Conservation (phyloP, 345 rosid species). For the Aquilaria sinensis region DNA sequence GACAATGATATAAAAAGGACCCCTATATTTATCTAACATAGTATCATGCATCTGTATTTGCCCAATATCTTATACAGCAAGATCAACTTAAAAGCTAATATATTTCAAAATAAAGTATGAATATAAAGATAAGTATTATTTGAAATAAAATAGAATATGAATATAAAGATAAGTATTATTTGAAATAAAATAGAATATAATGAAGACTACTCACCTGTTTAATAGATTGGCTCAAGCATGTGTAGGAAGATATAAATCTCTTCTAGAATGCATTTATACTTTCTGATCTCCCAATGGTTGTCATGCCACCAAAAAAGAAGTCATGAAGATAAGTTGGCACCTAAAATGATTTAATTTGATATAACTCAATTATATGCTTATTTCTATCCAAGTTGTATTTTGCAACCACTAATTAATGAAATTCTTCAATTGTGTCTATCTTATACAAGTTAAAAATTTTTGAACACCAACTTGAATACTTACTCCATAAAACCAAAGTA, state of each 20-base stretch:
- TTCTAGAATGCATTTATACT: not conserved
- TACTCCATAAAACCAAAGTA: not conserved
- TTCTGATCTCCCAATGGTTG: not conserved
- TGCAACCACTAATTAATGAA: not conserved
- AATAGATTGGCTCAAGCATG: not conserved
- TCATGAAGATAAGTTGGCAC: not conserved
- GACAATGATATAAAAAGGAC: too few relatives aligned
- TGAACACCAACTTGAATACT: not conserved
- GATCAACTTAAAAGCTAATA: not conserved
- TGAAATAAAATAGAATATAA: not conserved
- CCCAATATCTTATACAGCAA: not conserved
- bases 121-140: not conserved
- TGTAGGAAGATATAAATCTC: not conserved
- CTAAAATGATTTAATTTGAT: not conserved
- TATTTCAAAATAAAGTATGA: not conserved
- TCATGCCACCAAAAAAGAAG: constrained; percentile 1
- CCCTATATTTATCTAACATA: too few relatives aligned
- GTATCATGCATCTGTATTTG: too few relatives aligned
- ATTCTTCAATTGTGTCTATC: not conserved
- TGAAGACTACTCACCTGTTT: not conserved
- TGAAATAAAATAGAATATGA: not conserved
- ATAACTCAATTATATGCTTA: too few relatives aligned
- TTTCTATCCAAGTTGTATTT: not conserved
- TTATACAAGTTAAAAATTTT: not conserved
- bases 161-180: not conserved